Evolutionary conservation across 1,284 basidiomycete species (phyloP).

Genomic region (Ganoderma multipileum): DNA sequence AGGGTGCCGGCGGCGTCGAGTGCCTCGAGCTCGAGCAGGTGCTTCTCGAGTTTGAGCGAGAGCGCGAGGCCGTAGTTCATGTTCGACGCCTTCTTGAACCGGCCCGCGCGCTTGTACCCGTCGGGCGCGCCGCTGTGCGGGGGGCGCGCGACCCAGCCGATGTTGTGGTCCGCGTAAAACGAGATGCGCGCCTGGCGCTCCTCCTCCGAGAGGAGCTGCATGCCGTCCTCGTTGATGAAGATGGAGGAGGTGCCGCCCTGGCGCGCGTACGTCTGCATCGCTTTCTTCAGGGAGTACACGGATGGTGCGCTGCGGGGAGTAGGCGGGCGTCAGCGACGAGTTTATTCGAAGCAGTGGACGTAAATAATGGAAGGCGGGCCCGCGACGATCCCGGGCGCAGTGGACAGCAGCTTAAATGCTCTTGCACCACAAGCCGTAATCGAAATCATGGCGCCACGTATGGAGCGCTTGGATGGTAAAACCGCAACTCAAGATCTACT

Average conservation of each 20-base stretch:
- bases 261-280: conserved; percentile 86
- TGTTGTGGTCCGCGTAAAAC: conserved; percentile 61
- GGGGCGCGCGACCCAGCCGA: conserved; percentile 63
- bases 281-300: conserved; percentile 82
- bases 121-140: conserved; percentile 49
- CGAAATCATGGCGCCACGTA: not conserved
- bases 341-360: not conserved
- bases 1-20: conserved; percentile 39
- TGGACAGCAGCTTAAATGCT: not conserved
- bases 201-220: conserved; percentile 46
- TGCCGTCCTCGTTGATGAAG: conserved; percentile 80
- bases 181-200: conserved; percentile 46
- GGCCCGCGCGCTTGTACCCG: conserved; percentile 60
- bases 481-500: not conserved
- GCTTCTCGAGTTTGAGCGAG: conserved; percentile 58
- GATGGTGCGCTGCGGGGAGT: conserved; percentile 63
- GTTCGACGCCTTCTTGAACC: conserved; percentile 70
- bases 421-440: too few species aligned
- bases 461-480: not conserved
- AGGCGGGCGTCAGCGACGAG: not conserved
- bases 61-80: conserved; percentile 63
- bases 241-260: conserved; percentile 83
- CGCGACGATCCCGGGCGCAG: not conserved
- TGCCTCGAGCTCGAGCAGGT: conserved; percentile 53
- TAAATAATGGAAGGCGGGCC: conserved; percentile 12